Evolutionary conservation across 768 basidiomycete genomes (phyloP).

Genomic region (Trametopsis cervina): DNA sequence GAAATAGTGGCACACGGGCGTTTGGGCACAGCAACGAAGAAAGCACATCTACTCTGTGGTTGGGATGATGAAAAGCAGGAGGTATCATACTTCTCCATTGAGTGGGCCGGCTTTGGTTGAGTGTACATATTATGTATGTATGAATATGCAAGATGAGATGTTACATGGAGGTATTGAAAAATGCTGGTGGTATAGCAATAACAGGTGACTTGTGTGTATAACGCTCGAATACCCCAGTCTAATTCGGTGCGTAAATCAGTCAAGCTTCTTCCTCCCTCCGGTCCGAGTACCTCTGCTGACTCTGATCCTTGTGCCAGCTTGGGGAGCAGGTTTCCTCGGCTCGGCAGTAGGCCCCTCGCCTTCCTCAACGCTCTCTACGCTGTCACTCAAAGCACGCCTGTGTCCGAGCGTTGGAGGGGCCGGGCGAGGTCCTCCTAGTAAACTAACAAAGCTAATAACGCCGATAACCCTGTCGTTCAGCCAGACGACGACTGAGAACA

Average conservation of each 20-base stretch:
- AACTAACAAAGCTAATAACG: conserved; percentile 46
- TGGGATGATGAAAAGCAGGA: conserved; percentile 69
- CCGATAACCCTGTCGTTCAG: conserved; percentile 67
- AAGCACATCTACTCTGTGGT: conserved; percentile 85
- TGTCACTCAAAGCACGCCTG: conserved; percentile 29
- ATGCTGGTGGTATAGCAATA: neutral
- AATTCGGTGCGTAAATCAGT: conserved; percentile 32
- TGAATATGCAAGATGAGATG: neutral
- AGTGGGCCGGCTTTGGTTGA: conserved; percentile 89
- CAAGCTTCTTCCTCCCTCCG: conserved; percentile 28
- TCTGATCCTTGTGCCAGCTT: conserved; percentile 1
- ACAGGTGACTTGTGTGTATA: neutral
- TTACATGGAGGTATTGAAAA: too few species aligned
- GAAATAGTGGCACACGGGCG: conserved; percentile 95
- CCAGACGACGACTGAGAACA: conserved; percentile 69
- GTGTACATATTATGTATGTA: neutral
- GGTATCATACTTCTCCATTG: conserved; percentile 73
- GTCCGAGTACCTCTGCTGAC: conserved; percentile 2
- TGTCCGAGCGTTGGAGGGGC: conserved; percentile 4
- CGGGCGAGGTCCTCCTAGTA: conserved; percentile 18
- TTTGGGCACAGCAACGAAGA: conserved; percentile 95
- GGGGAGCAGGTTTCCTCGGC: neutral
- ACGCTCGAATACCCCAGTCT: neutral
- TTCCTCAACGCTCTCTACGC: conserved; percentile 55
- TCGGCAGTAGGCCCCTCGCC: conserved; percentile 34